These are phyloP conservation scores for Penicillium argentinense DNA, from an alignment of 495 filamentous ascomycete genomes.

Conservation along the genomic window DNA sequence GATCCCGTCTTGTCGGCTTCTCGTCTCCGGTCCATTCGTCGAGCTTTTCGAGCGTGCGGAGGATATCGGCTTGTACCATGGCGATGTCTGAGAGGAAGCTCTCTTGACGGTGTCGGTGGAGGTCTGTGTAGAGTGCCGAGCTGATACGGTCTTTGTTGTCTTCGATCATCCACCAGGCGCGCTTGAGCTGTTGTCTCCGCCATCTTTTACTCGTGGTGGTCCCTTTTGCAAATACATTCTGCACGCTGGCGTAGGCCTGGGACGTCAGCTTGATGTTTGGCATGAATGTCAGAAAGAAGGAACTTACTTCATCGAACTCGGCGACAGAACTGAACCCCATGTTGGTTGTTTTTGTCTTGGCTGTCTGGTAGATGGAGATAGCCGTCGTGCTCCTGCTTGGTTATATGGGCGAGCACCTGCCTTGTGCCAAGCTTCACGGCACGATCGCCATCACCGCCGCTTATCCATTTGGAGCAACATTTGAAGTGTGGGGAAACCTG, in stretches of 20 bases:
- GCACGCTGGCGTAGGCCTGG: slow-evolving; percentile 28
- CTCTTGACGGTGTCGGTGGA: slow-evolving; percentile 69
- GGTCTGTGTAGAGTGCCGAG: slow-evolving; percentile 67
- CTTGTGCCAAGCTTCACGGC: too few relatives aligned
- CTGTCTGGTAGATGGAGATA: neutral
- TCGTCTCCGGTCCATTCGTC: slow-evolving; percentile 76
- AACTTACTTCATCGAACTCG: slow-evolving; percentile 21
- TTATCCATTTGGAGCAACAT: neutral
- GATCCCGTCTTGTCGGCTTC: slow-evolving; percentile 55
- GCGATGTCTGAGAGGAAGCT: slow-evolving; percentile 61
- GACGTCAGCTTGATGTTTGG: neutral
- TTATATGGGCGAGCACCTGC: neutral
- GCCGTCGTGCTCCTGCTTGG: neutral
- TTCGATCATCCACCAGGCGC: slow-evolving; percentile 53
- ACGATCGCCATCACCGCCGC: too few relatives aligned
- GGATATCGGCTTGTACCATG: slow-evolving; percentile 67
- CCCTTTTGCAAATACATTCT: slow-evolving; percentile 29
- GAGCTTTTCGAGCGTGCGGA: slow-evolving; percentile 69
- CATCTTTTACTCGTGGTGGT: slow-evolving; percentile 39
- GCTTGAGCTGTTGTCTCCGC: slow-evolving; percentile 50
- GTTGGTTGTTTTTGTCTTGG: neutral
- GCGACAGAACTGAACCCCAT: slow-evolving; percentile 19
- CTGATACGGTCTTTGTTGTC: slow-evolving; percentile 67
- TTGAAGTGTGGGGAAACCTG: neutral
- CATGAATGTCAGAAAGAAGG: neutral